Conservation (phyloP, 2,329 filamentous ascomycete genomes). For the Scorias spongiosa region DNA sequence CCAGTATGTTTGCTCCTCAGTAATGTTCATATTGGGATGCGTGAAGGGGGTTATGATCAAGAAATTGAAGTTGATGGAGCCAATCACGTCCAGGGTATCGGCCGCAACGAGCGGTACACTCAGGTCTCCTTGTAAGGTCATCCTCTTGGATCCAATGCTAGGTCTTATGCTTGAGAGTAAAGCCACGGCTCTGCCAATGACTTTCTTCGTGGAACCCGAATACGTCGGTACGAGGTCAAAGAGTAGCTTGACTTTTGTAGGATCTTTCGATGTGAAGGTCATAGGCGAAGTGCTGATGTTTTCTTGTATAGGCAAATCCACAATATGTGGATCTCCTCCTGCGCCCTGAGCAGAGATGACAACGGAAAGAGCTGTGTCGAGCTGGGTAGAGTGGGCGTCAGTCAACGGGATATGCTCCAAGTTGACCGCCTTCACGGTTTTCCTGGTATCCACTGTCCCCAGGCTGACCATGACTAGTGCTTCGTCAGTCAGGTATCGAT, state of each 20-base stretch:
- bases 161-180: constrained; percentile 76
- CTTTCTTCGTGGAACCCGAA: constrained; percentile 62
- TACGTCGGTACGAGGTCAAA: constrained; percentile 97
- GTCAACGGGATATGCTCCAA: constrained; percentile 77
- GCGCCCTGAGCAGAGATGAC: constrained; percentile 79
- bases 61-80: constrained; percentile 93
- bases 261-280: constrained; percentile 67
- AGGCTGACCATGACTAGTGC: constrained; percentile 84
- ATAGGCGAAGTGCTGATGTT: constrained; percentile 90
- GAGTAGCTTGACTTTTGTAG: constrained; percentile 67
- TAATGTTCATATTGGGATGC: constrained; percentile 87
- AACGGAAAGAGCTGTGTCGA: constrained; percentile 85
- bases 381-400: constrained; percentile 78
- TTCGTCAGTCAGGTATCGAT: constrained; percentile 81
- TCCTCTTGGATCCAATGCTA: constrained; percentile 68
- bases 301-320: constrained; percentile 87
- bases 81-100: constrained; percentile 75
- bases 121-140: constrained; percentile 81
- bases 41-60: constrained; percentile 85
- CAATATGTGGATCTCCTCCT: constrained; percentile 69
- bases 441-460: constrained; percentile 87
- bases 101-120: constrained; percentile 81
- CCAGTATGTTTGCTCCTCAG: constrained; percentile 88
- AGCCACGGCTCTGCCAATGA: constrained; percentile 79
- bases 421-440: constrained; percentile 62